Evolutionary conservation across 805 yeast genomes (phyloP).

Genomic region (Wickerhamiella sorbophila): DNA sequence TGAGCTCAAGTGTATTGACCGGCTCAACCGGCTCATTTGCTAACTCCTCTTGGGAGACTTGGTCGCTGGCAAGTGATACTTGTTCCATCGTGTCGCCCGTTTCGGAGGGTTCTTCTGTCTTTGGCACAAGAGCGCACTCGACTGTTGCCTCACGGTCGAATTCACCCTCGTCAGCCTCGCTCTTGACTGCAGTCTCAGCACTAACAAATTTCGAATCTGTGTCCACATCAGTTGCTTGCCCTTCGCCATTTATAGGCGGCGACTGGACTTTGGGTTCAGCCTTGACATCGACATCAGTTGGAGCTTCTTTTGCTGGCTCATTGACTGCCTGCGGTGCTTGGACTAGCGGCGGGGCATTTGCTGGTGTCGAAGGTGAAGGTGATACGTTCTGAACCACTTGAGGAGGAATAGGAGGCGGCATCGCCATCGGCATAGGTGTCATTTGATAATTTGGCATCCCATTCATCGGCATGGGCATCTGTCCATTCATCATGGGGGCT

Average conservation of each 20-base stretch:
- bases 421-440: conserved; percentile 2
- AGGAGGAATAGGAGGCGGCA: background rate
- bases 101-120: background rate
- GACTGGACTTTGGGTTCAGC: too few relatives aligned
- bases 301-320: too few relatives aligned
- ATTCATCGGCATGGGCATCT: conserved; percentile 5
- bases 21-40: background rate
- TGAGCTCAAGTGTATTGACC: conserved; percentile 7
- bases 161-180: background rate
- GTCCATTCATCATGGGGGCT: conserved; percentile 2
- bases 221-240: too few relatives aligned
- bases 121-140: background rate
- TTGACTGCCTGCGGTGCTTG: too few relatives aligned
- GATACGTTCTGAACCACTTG: background rate
- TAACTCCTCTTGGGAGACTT: background rate
- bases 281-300: too few relatives aligned
- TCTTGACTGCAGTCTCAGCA: too few relatives aligned
- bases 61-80: too few relatives aligned
- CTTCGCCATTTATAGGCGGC: too few relatives aligned
- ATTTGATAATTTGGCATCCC: background rate
- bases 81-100: too few relatives aligned
- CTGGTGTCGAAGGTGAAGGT: too few relatives aligned
- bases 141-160: background rate
- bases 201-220: too few relatives aligned
- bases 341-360: too few relatives aligned